phyloP scores from a whole-genome alignment of 192 early-diverging fungal species.

The Endogone sp. region DNA sequence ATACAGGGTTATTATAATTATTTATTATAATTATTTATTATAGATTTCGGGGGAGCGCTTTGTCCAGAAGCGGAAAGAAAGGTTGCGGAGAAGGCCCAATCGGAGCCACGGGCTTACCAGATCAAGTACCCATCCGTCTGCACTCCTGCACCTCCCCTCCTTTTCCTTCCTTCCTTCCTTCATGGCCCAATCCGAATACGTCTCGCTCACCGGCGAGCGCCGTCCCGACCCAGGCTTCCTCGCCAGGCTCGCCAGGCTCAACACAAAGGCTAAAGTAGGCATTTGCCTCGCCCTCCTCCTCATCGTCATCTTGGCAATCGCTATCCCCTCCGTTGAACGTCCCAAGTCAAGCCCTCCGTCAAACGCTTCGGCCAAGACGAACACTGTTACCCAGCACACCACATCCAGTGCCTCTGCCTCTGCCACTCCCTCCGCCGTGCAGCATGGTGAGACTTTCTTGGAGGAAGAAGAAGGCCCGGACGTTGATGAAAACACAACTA shows the following conservation, averaged over 20 bases:
- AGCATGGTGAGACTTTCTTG: not conserved
- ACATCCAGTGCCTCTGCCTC: not conserved
- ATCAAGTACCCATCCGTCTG: too few relatives aligned
- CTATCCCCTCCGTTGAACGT: not conserved
- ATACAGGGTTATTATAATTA: too few relatives aligned
- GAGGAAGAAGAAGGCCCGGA: not conserved
- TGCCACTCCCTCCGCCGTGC: not conserved
- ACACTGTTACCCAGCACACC: not conserved
- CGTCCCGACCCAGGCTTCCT: not conserved
- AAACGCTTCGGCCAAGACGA: not conserved
- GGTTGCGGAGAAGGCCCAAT: too few relatives aligned
- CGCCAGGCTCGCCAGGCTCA: too few relatives aligned
- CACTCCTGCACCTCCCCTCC: not conserved
- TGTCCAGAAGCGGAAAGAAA: too few relatives aligned
- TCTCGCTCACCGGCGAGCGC: not conserved
- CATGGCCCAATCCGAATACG: not conserved
- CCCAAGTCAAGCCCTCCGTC: not conserved
- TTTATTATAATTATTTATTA: too few relatives aligned
- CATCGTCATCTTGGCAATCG: not conserved
- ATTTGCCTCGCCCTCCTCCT: not conserved
- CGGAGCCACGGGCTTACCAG: too few relatives aligned
- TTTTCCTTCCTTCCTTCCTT: not conserved
- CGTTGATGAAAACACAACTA: too few relatives aligned
- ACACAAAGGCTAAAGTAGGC: not conserved
- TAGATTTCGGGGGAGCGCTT: too few relatives aligned